Percentiles rank a stretch among this genome's conserved stretches.
These are phyloP conservation scores for Metschnikowia picachoensis DNA, from an alignment of 805 yeast genomes.

Conservation along the genomic window DNA sequence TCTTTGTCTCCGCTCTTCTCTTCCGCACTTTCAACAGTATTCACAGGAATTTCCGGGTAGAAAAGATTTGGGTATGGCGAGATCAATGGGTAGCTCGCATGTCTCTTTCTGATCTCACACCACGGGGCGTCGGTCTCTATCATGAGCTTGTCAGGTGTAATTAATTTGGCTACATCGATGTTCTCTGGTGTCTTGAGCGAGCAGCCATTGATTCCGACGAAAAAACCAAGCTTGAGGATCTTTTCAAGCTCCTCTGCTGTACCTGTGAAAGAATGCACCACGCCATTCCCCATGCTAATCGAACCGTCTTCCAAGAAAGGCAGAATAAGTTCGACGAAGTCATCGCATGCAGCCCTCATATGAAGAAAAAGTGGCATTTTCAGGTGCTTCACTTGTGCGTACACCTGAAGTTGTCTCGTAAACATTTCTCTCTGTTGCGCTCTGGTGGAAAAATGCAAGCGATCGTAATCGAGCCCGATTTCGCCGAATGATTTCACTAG, in stretches of 20 bases:
- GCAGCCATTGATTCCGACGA: slow-evolving; percentile 88
- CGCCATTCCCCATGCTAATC: slow-evolving; percentile 52
- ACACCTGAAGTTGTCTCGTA: slow-evolving; percentile 65
- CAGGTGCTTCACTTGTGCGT: slow-evolving; percentile 37
- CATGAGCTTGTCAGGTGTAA: slow-evolving; percentile 72
- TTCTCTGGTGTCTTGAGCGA: slow-evolving; percentile 79
- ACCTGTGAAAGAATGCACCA: slow-evolving; percentile 96
- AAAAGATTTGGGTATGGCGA: slow-evolving; percentile 52
- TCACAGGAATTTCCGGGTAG: slow-evolving; percentile 40
- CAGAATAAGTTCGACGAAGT: slow-evolving; percentile 59
- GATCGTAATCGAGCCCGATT: slow-evolving; percentile 90
- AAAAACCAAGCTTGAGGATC: slow-evolving; percentile 57
- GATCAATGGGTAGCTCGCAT: slow-evolving; percentile 63
- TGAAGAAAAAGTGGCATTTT: slow-evolving; percentile 82
- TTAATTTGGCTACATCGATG: slow-evolving; percentile 53
- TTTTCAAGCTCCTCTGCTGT: slow-evolving; percentile 56
- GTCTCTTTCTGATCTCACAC: slow-evolving; percentile 90
- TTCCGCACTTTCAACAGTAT: neutral
- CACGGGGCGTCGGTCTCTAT: slow-evolving; percentile 98
- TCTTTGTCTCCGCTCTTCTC: neutral
- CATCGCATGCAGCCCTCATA: slow-evolving; percentile 81
- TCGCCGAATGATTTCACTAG: slow-evolving; percentile 86
- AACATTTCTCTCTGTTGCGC: slow-evolving; percentile 68
- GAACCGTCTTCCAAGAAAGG: slow-evolving; percentile 55
- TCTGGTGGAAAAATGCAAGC: slow-evolving; percentile 70